A percentile compares a stretch with the other conserved stretches of the same genome.
These are phyloP conservation scores for Termitomyces sp. DNA, from an alignment of 768 basidiomycete species.

Conservation along the genomic window DNA sequence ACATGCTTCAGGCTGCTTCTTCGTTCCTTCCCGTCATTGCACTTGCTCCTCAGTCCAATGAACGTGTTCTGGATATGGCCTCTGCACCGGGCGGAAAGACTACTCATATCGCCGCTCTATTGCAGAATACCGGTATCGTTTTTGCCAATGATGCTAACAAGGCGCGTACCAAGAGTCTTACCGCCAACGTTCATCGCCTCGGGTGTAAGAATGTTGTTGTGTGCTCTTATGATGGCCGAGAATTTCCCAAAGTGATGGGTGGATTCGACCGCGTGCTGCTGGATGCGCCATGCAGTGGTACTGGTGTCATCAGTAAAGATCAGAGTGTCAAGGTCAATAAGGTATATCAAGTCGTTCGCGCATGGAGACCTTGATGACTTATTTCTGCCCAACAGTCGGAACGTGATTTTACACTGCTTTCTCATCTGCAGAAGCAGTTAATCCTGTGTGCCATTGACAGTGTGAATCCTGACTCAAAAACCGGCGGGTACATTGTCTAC, in stretches of 20 bases:
- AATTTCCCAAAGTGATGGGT: conserved; percentile 98
- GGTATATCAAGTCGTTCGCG: conserved; percentile 36
- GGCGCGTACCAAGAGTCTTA: conserved; percentile 89
- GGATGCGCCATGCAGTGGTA: conserved; percentile 97
- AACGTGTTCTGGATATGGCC: conserved; percentile 97
- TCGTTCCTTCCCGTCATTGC: conserved; percentile 99
- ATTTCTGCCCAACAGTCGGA: conserved; percentile 54
- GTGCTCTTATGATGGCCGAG: conserved; percentile 94
- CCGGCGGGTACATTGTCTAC: conserved; percentile 93
- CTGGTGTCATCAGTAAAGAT: conserved; percentile 98
- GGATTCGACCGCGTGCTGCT: conserved; percentile 97
- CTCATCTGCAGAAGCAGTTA: conserved; percentile 96
- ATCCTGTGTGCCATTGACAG: conserved; percentile 98
- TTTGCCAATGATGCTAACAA: conserved; percentile 98
- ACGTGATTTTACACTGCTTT: conserved; percentile 93
- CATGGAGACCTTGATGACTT: neutral
- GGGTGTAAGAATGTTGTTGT: conserved; percentile 98
- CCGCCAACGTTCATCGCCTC: conserved; percentile 93
- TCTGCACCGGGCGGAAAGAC: conserved; percentile 98
- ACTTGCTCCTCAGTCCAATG: conserved; percentile 85
- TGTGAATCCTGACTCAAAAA: conserved; percentile 81
- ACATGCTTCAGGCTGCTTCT: conserved; percentile 98
- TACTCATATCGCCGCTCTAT: conserved; percentile 93
- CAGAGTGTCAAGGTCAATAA: conserved; percentile 97
- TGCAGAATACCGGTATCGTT: conserved; percentile 96